Evolutionary conservation across 345 rosid species (phyloP).

Genomic region (Pugionium dolabratum): DNA sequence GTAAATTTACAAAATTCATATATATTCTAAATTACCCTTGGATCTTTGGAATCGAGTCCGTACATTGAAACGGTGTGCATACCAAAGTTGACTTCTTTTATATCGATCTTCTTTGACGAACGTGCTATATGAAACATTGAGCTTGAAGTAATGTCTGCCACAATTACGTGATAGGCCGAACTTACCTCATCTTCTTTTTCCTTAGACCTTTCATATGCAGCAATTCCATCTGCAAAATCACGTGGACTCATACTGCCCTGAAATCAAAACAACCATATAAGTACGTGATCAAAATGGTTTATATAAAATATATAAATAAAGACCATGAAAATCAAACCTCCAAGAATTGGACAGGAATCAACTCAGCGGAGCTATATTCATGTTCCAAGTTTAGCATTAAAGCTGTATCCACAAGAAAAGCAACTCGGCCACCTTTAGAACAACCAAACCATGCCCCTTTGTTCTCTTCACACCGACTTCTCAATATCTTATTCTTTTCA

Average conservation of each 20-base stretch:
- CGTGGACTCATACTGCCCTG: slow-evolving; percentile 4
- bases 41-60: slow-evolving; percentile 62
- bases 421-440: not conserved
- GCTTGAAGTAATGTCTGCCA: slow-evolving; percentile 57
- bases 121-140: slow-evolving; percentile 58
- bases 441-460: slow-evolving; percentile 5
- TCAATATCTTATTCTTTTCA: not conserved
- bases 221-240: not conserved
- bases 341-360: not conserved
- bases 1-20: not conserved
- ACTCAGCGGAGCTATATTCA: too few relatives aligned
- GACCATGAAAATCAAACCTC: not conserved
- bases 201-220: too few relatives aligned
- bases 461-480: not conserved
- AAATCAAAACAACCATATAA: not conserved
- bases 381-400: not conserved
- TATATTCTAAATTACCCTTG: slow-evolving; percentile 38
- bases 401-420: slow-evolving; percentile 2
- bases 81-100: slow-evolving; percentile 64
- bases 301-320: too few relatives aligned
- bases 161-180: slow-evolving; percentile 41
- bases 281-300: not conserved
- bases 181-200: too few relatives aligned
- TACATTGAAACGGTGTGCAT: slow-evolving; percentile 65
- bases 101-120: slow-evolving; percentile 40